These are phyloP conservation scores for Aegilops bicornis DNA, from an alignment of 176 grass and related monocot species.

Conservation along the genomic window DNA sequence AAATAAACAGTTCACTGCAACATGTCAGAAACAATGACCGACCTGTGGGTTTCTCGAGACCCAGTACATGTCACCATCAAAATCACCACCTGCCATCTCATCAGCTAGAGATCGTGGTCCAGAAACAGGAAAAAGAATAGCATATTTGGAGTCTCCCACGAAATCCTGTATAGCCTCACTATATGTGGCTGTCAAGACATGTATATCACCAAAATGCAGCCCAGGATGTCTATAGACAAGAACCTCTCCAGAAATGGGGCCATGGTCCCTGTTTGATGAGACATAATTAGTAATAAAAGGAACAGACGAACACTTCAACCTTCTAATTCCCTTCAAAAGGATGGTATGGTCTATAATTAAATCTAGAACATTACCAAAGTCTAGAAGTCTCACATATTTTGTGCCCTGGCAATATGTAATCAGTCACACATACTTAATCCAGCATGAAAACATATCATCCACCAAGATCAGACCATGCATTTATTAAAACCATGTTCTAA, in stretches of 20 bases:
- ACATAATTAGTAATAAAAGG: conserved; percentile 23
- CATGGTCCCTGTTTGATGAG: conserved; percentile 51
- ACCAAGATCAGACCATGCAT: neutral
- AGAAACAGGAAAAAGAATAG: conserved; percentile 58
- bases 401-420: neutral
- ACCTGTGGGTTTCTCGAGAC: conserved; percentile 66
- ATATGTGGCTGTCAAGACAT: conserved; percentile 48
- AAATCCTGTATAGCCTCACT: conserved; percentile 45
- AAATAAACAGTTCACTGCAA: neutral
- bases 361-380: neutral
- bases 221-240: conserved; percentile 80
- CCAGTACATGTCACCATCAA: conserved; percentile 82
- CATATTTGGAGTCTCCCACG: conserved; percentile 66
- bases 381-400: neutral
- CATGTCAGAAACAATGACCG: neutral
- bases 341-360: neutral
- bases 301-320: neutral
- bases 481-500: conserved; percentile 8
- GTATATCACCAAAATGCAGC: conserved; percentile 75
- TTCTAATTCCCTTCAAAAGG: neutral
- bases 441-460: neutral
- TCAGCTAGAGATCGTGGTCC: conserved; percentile 66
- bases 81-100: conserved; percentile 68
- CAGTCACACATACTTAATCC: neutral
- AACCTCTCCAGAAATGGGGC: conserved; percentile 59